phyloP scores from a whole-genome alignment of 2,329 filamentous ascomycete genomes.

The Aureobasidium sp. region DNA sequence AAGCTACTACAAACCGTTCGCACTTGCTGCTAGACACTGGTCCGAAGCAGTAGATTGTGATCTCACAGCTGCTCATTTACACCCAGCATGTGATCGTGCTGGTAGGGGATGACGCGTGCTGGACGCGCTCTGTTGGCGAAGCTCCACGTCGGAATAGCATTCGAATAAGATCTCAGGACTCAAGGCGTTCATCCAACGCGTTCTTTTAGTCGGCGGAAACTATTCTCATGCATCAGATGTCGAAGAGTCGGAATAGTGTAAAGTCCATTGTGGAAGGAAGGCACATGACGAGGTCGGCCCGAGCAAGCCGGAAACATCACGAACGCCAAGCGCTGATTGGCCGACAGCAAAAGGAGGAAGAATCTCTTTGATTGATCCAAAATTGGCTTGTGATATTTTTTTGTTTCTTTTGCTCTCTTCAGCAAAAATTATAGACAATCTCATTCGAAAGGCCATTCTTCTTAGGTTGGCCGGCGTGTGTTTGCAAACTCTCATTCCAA shows the following conservation, averaged over 20 bases:
- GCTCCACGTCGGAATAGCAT: too few species aligned
- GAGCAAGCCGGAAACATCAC: background rate
- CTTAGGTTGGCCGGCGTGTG: background rate
- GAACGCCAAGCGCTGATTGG: slow-evolving; percentile 6
- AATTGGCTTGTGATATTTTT: background rate
- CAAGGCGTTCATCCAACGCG: too few species aligned
- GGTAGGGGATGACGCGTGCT: background rate
- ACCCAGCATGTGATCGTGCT: background rate
- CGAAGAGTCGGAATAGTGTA: background rate
- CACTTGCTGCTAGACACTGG: too few species aligned
- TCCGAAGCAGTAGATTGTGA: too few species aligned
- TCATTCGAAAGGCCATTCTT: background rate
- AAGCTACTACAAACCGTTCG: too few species aligned
- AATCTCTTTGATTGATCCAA: background rate
- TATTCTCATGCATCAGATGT: background rate
- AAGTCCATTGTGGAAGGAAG: background rate
- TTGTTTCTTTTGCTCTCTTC: background rate
- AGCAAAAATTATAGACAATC: background rate
- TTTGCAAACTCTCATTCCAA: background rate
- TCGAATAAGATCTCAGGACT: background rate
- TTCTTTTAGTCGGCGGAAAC: background rate
- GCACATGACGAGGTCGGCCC: background rate
- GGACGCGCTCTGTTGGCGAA: background rate
- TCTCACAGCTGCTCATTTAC: too few species aligned
- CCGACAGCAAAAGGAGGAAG: background rate